Evolutionary conservation across 1,139 yeast genomes (phyloP), one percentile per base, ranked within the genome.

Genomic region (Petasospora rhodanensis): DNA sequence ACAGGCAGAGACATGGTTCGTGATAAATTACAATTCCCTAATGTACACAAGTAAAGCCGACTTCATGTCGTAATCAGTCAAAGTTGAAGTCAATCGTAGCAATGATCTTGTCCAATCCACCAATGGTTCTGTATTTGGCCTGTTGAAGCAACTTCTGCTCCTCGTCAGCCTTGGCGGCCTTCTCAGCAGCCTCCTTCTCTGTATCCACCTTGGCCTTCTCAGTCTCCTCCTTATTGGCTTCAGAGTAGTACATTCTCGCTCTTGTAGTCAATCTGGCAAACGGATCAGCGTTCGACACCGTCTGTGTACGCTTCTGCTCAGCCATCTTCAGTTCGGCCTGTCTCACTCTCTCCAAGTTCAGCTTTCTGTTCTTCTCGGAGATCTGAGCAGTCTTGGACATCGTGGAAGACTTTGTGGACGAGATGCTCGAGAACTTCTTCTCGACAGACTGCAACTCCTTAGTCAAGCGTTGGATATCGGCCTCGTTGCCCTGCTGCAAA

Each of bases 201-300:
- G 68, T 69, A 39, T 61, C 61, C 22, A 59, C 67, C 38, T 59
- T 58, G 7, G 68, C 69, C 47, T 60, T 64, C 43, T 60, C 67
- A 35, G 67, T 70, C 47, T 68, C 73, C 32, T 64, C 70, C 26
- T 59, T 56, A 36, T 64, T 68, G 9, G 63, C 53, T 35, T 64
- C 68, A 42, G 71, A 69, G 44, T 89, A 87, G 58, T 86, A 89
- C 42, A 86, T 79, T 52, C 84, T 75, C 1, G 96, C 84, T 40
- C 77, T 79, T 0, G 96, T 89, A 56, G 86, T 81, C 52, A 91
- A 71, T 56, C 97, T 74, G 43, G 86, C 78, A 59, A 91, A 91
- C 21, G 98, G 97, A 62, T 91, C 94, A 7, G 81, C 76, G 33
- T 65, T 70, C 20, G 66, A 68, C 29, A 62, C 64, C 21, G 51